Evolutionary conservation across 1,284 basidiomycete species (phyloP).

Genomic region (Puccinia hordei): DNA sequence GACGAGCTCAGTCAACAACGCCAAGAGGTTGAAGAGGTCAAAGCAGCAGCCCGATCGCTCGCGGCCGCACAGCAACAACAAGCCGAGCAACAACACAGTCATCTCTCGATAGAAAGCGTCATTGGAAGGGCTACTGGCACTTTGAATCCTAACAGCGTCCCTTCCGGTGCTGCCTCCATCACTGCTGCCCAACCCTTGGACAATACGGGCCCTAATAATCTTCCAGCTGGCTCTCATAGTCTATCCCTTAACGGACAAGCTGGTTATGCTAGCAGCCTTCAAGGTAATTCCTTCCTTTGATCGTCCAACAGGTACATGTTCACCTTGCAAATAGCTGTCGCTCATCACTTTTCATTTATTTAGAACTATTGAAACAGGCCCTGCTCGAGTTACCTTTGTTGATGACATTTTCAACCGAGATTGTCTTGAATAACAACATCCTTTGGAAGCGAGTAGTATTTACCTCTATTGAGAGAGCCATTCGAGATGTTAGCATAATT

Average conservation of each 20-base stretch:
- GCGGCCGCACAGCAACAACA: conserved; percentile 15
- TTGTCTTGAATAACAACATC: conserved; percentile 73
- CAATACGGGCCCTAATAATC: conserved; percentile 12
- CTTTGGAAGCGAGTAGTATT: conserved; percentile 88
- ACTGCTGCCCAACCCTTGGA: conserved; percentile 7
- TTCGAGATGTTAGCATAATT: conserved; percentile 68
- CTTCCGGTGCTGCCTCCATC: conserved; percentile 6
- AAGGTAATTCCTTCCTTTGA: conserved; percentile 27
- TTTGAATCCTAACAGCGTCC: conserved; percentile 15
- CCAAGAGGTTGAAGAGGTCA: conserved; percentile 23
- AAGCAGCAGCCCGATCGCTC: conserved; percentile 6
- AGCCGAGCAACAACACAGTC: conserved; percentile 10
- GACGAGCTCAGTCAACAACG: conserved; percentile 24
- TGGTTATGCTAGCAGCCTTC: conserved; percentile 46
- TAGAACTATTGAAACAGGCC: conserved; percentile 68
- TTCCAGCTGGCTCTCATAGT: conserved; percentile 16
- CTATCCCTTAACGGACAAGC: conserved; percentile 41
- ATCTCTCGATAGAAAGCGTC: conserved; percentile 41
- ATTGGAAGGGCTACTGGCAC: conserved; percentile 46
- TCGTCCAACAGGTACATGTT: not conserved
- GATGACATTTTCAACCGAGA: conserved; percentile 73
- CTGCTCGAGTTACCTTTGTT: conserved; percentile 72
- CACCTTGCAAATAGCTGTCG: not conserved
- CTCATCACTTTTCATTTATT: not conserved
- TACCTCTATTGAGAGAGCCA: conserved; percentile 87